These are phyloP conservation scores for Exobasidium rhododendri DNA, from an alignment of 1,284 basidiomycete genomes.

Conservation along the genomic window DNA sequence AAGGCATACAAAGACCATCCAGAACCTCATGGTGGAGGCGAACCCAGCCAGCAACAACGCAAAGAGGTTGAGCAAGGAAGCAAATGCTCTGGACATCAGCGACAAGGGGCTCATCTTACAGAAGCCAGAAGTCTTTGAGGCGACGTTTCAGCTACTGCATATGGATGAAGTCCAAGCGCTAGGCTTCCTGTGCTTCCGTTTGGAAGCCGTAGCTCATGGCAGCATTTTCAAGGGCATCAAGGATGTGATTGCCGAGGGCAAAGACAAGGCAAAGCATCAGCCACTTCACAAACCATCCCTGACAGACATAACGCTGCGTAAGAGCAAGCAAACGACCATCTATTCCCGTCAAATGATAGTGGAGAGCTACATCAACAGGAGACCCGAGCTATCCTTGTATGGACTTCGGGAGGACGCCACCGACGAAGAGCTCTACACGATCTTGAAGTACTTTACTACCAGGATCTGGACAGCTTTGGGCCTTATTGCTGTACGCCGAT, in stretches of 20 bases:
- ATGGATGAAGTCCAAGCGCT: constrained; percentile 76
- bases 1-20: constrained; percentile 46
- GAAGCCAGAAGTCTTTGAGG: constrained; percentile 52
- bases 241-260: neutral
- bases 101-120: neutral
- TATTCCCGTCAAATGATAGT: constrained; percentile 22
- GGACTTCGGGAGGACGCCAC: constrained; percentile 51
- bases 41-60: neutral
- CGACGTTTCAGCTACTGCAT: constrained; percentile 63
- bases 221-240: constrained; percentile 59
- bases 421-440: constrained; percentile 46
- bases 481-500: neutral
- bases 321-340: neutral
- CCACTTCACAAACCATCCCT: neutral
- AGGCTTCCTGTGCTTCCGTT: constrained; percentile 71
- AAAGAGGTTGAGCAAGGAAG: neutral
- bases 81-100: neutral
- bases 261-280: neutral
- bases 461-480: constrained; percentile 6
- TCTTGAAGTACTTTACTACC: constrained; percentile 41
- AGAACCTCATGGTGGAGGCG: constrained; percentile 53
- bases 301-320: neutral
- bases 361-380: constrained; percentile 31
- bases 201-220: constrained; percentile 74
- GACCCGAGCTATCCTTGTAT: constrained; percentile 46